These are phyloP conservation scores for Arabis alpina DNA, from an alignment of 345 rosid genomes.

Conservation along the genomic window DNA sequence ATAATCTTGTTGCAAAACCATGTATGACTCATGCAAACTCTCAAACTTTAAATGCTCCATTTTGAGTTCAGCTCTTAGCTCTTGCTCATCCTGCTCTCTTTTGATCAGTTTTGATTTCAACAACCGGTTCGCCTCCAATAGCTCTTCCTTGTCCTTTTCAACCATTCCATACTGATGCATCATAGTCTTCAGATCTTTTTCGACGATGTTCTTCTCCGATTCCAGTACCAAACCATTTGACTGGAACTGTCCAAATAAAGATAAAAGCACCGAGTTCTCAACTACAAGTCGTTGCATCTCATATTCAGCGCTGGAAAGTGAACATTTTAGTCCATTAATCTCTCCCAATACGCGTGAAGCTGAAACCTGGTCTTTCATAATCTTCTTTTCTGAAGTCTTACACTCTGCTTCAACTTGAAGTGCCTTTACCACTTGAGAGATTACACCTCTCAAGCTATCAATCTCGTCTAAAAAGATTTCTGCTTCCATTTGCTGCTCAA, in stretches of 20 bases:
- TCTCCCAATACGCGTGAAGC: slow-evolving; percentile 56
- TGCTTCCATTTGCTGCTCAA: slow-evolving; percentile 74
- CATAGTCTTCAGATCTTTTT: no score
- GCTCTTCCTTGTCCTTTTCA: slow-evolving; percentile 58
- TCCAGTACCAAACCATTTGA: slow-evolving; percentile 58
- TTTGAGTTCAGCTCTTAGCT: slow-evolving; percentile 50
- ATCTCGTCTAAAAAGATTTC: slow-evolving; percentile 72
- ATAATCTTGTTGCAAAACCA: slow-evolving; percentile 56
- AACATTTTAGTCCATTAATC: slow-evolving; percentile 60
- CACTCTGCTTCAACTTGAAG: slow-evolving; percentile 64
- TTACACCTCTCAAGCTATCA: slow-evolving; percentile 62
- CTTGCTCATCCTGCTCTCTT: slow-evolving; percentile 52
- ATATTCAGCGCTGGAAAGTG: slow-evolving; percentile 54
- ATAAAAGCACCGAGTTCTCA: slow-evolving; percentile 75
- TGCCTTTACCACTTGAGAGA: slow-evolving; percentile 64
- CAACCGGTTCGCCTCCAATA: slow-evolving; percentile 58
- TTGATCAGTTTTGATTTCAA: slow-evolving; percentile 55
- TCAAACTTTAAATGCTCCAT: slow-evolving; percentile 46
- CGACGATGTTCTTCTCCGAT: no score
- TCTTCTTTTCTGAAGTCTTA: slow-evolving; percentile 40
- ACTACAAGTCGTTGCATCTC: slow-evolving; percentile 65
- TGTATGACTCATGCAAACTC: slow-evolving; percentile 54
- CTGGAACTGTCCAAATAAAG: slow-evolving; percentile 57
- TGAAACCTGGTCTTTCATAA: slow-evolving; percentile 51
- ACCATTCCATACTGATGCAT: no score